Base-by-base conservation (phyloP, 176 grass and related monocot species). In the Chrysopogon serrulatus region DNA sequence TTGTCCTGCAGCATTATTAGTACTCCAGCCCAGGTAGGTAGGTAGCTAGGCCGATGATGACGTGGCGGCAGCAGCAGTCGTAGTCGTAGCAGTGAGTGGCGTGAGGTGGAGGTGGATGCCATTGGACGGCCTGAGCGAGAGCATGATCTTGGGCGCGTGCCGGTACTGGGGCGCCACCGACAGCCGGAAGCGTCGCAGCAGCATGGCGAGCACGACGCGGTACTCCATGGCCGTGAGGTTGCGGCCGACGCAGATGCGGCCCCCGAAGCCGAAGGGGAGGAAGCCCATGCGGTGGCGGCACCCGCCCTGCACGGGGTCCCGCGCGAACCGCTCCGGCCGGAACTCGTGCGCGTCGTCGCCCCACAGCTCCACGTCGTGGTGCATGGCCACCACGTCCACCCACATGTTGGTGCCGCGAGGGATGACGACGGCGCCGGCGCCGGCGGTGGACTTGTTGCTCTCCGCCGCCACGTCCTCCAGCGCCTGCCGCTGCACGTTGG, bases 341-440 rank as follows among this genome's bases (percentile, higher is more conserved):
- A 97, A 97, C 67, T 92, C 76, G 63, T 88, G 35, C 8, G 66
- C 90, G 40, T 89, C 88, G 2, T 56, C 14, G n/a, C 92, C 94
- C 94, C 94, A 97, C 80, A 97, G 84, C 3, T 23, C 79, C 2
- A 44, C 13, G 72, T 98, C 96, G 62, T 83, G 92, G 91, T 98
- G 96, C 89, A 98, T 93, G 1, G 83, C 92, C 24, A 98, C 96
- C 73, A 93, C 88, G 83, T 98, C 96, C 43, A 98, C 78, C 96
- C 96, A 98, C 90, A 98, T 91, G 91, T 98, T 98, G 27, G 96
- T 95, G 6, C 96, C 96, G 60, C 60, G 51, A 0, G 91, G 91
- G 79, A 98, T 85, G 24, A 71, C 66, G 28, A 4, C 8, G 12
- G 21, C 10, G n/a, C n/a, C n/a, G n/a, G n/a, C n/a, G n/a, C n/a